phyloP scores from a whole-genome alignment of 805 yeast species.

The Clavispora santaluciae region DNA sequence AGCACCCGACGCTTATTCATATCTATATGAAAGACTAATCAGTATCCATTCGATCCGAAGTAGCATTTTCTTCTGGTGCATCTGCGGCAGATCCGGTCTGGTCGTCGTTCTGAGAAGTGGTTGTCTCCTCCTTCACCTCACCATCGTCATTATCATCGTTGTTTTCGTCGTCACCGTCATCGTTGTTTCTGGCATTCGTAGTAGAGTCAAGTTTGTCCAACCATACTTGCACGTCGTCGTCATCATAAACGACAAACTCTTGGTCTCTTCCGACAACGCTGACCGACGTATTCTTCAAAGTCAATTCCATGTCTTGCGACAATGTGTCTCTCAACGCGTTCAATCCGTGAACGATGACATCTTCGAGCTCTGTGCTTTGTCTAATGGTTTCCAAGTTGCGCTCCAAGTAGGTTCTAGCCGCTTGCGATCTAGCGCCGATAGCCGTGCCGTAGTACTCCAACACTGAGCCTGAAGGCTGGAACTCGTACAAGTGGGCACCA shows the following conservation, averaged over 20 bases:
- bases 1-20: background rate
- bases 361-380: conserved; percentile 55
- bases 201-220: conserved; percentile 67
- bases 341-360: conserved; percentile 79
- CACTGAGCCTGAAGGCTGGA: conserved; percentile 92
- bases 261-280: conserved; percentile 86
- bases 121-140: conserved; percentile 3
- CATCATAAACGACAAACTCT: conserved; percentile 75
- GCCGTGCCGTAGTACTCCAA: conserved; percentile 91
- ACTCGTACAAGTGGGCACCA: conserved; percentile 92
- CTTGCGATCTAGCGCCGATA: conserved; percentile 98
- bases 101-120: conserved; percentile 7
- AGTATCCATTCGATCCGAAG: conserved; percentile 37
- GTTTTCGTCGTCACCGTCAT: conserved; percentile 30
- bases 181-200: conserved; percentile 51
- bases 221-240: conserved; percentile 83
- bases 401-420: conserved; percentile 94
- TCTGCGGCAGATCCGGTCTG: conserved; percentile 8
- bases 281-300: conserved; percentile 76
- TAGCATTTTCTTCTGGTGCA: conserved; percentile 10
- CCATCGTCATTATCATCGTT: conserved; percentile 17
- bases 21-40: conserved; percentile 17
- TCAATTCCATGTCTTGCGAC: conserved; percentile 90
- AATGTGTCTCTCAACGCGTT: conserved; percentile 90
- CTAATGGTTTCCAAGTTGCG: conserved; percentile 70